These are phyloP conservation scores for Emmonsiellopsis sp. DNA, from an alignment of 2,329 filamentous ascomycete species.

Conservation along the genomic window DNA sequence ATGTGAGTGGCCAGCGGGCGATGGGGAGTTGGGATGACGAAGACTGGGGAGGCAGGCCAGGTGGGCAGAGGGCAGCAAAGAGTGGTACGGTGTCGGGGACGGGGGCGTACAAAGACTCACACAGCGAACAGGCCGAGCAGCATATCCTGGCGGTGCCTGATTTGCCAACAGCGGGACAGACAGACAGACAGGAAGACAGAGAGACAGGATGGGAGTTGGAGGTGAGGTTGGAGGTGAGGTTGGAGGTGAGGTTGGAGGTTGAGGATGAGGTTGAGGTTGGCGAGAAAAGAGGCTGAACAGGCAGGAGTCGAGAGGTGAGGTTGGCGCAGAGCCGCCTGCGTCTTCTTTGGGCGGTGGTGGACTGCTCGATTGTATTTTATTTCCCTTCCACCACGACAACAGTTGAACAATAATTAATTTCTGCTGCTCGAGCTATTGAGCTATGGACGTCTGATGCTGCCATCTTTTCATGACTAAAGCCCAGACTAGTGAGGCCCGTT, in stretches of 20 bases:
- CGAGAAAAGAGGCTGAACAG: neutral
- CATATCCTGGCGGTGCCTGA: neutral
- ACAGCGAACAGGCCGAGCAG: conserved; percentile 7
- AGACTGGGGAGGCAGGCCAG: neutral
- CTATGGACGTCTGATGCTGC: no score
- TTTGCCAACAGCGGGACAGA: neutral
- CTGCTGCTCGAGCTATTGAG: no score
- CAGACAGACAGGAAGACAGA: conserved; percentile 1
- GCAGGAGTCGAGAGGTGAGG: neutral
- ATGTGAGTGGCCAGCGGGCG: neutral
- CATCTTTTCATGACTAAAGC: no score
- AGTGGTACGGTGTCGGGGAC: conserved; percentile 12
- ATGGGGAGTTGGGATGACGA: neutral
- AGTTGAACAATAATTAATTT: no score
- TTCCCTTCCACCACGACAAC: no score
- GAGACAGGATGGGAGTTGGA: neutral
- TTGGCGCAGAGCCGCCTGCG: neutral
- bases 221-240: no score
- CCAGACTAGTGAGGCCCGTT: no score
- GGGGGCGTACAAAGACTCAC: conserved; percentile 14
- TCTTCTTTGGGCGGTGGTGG: no score
- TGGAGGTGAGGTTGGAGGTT: neutral
- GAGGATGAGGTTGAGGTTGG: neutral
- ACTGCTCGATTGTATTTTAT: no score
- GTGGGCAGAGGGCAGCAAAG: conserved; percentile 5